phyloP scores from a whole-genome alignment of 1,284 basidiomycete species.

The Ustilago hordei region DNA sequence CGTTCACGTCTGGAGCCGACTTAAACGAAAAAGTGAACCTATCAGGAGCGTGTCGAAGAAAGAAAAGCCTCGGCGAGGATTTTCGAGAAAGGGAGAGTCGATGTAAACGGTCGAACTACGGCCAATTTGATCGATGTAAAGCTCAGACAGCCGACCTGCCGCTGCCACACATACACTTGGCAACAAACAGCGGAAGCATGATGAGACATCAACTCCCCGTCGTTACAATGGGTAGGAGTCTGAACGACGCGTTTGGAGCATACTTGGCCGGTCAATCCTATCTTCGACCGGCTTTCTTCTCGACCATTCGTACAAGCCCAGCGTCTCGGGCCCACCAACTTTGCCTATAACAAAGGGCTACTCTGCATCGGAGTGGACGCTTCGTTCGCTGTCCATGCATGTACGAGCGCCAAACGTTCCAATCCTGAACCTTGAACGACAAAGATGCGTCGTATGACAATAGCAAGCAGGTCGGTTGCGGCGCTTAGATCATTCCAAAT shows the following conservation, averaged over 20 bases:
- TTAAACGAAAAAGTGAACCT: background rate
- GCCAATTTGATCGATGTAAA: background rate
- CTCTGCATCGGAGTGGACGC: background rate
- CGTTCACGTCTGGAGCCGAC: too few species aligned
- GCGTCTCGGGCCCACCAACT: background rate
- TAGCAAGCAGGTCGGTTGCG: background rate
- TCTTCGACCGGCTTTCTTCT: background rate
- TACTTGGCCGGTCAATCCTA: slow-evolving; percentile 4
- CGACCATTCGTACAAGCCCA: background rate
- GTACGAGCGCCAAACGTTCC: background rate
- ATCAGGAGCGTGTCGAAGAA: background rate
- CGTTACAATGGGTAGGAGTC: background rate
- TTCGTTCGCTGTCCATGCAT: background rate
- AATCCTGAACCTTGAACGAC: background rate
- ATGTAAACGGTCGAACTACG: slow-evolving; percentile 9
- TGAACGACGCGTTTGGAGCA: background rate
- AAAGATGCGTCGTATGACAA: slow-evolving; percentile 3
- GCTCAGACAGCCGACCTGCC: slow-evolving; percentile 5
- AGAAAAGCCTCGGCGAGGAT: slow-evolving; percentile 2
- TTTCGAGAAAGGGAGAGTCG: background rate
- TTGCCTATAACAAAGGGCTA: background rate
- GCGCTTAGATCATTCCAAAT: background rate
- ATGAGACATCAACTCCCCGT: background rate
- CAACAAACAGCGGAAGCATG: background rate
- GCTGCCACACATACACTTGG: background rate